Percentiles rank a stretch among this genome's conserved stretches.
phyloP scores from a whole-genome alignment of 2,329 filamentous ascomycete genomes.

The Apiospora koreana region DNA sequence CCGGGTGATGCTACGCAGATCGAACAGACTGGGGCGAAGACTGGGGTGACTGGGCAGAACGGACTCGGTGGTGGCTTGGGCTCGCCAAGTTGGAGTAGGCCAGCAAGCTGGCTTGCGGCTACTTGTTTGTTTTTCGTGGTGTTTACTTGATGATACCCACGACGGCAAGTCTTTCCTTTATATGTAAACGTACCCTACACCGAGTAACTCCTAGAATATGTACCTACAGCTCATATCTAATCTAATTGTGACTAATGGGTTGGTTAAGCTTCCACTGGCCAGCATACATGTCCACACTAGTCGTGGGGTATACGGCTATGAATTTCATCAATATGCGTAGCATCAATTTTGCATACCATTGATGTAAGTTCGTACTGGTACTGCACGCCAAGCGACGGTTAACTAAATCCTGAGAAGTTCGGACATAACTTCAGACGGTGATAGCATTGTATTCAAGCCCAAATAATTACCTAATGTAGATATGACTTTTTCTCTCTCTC shows the following conservation, averaged over 20 bases:
- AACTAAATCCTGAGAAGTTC: background rate
- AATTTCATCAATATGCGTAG: background rate
- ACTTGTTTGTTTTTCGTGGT: slow-evolving; percentile 32
- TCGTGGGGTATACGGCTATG: background rate
- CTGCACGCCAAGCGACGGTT: background rate
- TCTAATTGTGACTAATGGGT: background rate
- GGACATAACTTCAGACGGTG: background rate
- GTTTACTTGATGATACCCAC: background rate
- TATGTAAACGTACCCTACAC: no score
- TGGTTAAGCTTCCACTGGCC: background rate
- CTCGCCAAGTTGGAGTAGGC: slow-evolving; percentile 31
- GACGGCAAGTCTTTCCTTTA: background rate
- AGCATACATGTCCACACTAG: background rate
- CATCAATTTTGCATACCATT: background rate
- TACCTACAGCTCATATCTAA: background rate
- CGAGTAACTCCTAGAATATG: background rate
- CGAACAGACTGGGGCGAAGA: slow-evolving; percentile 33
- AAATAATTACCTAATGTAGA: background rate
- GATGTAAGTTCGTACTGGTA: background rate
- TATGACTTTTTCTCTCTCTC: background rate
- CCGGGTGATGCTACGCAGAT: slow-evolving; percentile 51
- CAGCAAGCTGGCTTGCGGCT: slow-evolving; percentile 22
- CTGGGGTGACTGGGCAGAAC: slow-evolving; percentile 25
- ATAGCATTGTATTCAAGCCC: background rate
- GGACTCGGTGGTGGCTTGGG: slow-evolving; percentile 33